Percentiles rank a stretch among this genome's conserved stretches.
These are phyloP conservation scores for Polyporus arcularius DNA, from an alignment of 768 basidiomycete genomes.

Conservation along the genomic window DNA sequence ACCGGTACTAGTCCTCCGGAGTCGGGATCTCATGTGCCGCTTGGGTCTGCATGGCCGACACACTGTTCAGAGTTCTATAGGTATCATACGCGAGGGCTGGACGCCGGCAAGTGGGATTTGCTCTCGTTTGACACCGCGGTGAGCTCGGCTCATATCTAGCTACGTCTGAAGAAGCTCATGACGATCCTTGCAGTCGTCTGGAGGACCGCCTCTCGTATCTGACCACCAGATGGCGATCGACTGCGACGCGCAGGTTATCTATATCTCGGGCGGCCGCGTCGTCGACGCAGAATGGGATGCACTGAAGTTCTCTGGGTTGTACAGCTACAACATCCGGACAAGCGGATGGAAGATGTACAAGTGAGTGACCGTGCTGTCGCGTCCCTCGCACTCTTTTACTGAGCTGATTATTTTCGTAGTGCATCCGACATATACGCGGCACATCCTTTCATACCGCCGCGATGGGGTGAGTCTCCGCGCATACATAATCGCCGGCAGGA, in stretches of 20 bases:
- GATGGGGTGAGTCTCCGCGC: conserved; percentile 49
- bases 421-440: conserved; percentile 28
- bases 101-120: conserved; percentile 72
- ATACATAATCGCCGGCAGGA: neutral
- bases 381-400: neutral
- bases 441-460: conserved; percentile 52
- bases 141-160: conserved; percentile 21
- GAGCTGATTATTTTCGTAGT: conserved; percentile 13
- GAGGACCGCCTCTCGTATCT: conserved; percentile 72
- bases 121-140: conserved; percentile 70
- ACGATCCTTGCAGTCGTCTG: conserved; percentile 45
- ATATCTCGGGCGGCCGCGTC: conserved; percentile 75
- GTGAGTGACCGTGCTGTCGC: conserved; percentile 42
- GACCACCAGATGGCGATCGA: conserved; percentile 86
- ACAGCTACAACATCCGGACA: conserved; percentile 65
- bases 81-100: conserved; percentile 65
- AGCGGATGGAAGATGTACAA: conserved; percentile 70
- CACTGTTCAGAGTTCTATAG: conserved; percentile 74
- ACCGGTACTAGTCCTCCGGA: neutral
- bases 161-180: neutral
- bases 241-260: conserved; percentile 66
- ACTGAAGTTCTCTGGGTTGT: conserved; percentile 68
- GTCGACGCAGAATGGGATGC: conserved; percentile 64
- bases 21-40: neutral
- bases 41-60: conserved; percentile 19